A percentile compares a stretch with the other conserved stretches of the same genome.
Conservation (phyloP, 768 basidiomycete genomes). For the Neoboletus magnificus region DNA sequence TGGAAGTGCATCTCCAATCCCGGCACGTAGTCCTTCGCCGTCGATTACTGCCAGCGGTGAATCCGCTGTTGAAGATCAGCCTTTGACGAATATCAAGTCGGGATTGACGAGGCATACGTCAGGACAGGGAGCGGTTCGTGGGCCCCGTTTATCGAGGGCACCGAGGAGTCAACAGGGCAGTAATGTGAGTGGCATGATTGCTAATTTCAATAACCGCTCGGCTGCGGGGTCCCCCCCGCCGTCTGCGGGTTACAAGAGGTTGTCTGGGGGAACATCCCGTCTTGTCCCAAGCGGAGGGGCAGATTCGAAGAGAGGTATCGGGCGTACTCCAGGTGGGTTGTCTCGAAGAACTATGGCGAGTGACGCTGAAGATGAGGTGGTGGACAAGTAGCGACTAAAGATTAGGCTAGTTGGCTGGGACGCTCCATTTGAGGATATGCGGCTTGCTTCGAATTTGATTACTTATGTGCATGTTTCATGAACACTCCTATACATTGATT, state of each 20-base stretch:
- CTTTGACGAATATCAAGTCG: constrained; percentile 31
- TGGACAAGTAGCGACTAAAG: constrained; percentile 30
- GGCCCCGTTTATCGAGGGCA: constrained; percentile 47
- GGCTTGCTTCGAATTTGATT: background rate
- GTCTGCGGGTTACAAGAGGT: constrained; percentile 42
- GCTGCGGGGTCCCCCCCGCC: constrained; percentile 38
- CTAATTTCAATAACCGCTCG: constrained; percentile 51
- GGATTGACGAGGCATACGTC: constrained; percentile 49
- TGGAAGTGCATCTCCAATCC: constrained; percentile 32
- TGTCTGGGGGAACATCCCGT: constrained; percentile 37
- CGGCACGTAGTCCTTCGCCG: constrained; percentile 45
- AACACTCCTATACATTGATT: background rate
- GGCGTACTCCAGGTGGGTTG: constrained; percentile 46
- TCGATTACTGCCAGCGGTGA: constrained; percentile 25
- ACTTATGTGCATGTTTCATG: background rate
- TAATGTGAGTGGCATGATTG: constrained; percentile 54
- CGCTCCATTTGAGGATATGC: background rate
- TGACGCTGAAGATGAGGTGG: constrained; percentile 76
- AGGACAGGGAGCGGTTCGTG: constrained; percentile 40
- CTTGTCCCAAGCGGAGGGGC: constrained; percentile 7
- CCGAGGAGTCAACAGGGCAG: constrained; percentile 42
- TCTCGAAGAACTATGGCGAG: constrained; percentile 80
- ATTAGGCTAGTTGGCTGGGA: background rate
- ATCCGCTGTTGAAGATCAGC: constrained; percentile 31
- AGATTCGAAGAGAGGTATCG: constrained; percentile 38